These are phyloP conservation scores for Chamaecyparis obtusa DNA, from an alignment of 75 land plant genomes.

Conservation along the genomic window DNA sequence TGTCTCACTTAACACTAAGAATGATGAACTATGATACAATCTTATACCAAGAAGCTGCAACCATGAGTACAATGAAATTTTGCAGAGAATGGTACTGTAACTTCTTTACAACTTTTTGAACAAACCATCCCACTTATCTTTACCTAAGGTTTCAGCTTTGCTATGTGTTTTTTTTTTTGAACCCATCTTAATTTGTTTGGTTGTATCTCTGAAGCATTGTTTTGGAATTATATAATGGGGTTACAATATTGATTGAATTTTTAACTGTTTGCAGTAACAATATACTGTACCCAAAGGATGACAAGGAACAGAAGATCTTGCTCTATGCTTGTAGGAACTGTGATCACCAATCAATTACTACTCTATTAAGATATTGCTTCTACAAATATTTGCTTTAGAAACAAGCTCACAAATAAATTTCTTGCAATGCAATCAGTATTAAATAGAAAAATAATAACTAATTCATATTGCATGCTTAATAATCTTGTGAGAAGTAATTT, in stretches of 20 bases:
- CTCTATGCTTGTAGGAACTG: slow-evolving; percentile 91
- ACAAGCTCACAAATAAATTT: too few relatives aligned
- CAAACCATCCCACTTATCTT: too few relatives aligned
- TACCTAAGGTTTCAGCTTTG: neutral
- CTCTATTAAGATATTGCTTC: too few relatives aligned
- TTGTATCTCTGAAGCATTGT: neutral
- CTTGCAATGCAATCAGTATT: too few relatives aligned
- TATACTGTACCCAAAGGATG: slow-evolving; percentile 86
- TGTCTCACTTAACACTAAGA: too few relatives aligned
- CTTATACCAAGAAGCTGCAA: neutral
- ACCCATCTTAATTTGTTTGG: neutral
- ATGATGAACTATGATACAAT: too few relatives aligned
- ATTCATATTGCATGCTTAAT: too few relatives aligned
- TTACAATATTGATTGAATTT: neutral
- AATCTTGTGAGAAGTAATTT: too few relatives aligned
- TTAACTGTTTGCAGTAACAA: slow-evolving; percentile 60
- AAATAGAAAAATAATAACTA: too few relatives aligned
- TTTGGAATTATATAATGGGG: neutral
- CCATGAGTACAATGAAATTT: slow-evolving; percentile 30
- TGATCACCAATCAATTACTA: too few relatives aligned
- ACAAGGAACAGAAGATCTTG: slow-evolving; percentile 72
- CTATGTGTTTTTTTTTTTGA: neutral
- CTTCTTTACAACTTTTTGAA: neutral
- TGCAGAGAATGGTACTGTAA: slow-evolving; percentile 19
- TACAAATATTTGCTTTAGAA: too few relatives aligned